These are phyloP conservation scores for Exophiala bonariae DNA, from an alignment of 2,329 filamentous ascomycete genomes.

Conservation along the genomic window DNA sequence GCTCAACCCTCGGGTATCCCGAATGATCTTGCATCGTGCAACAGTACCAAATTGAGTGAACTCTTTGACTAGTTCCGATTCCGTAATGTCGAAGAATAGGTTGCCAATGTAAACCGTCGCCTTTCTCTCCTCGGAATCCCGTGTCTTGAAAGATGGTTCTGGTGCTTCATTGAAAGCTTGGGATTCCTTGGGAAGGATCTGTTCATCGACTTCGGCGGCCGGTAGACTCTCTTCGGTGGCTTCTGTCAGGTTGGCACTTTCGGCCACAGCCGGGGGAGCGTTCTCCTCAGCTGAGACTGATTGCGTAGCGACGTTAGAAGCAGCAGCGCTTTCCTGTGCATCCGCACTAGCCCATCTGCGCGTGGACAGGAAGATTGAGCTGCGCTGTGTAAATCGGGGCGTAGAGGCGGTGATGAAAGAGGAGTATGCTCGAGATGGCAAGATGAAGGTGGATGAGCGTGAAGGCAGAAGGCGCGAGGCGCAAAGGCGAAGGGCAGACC, in stretches of 20 bases:
- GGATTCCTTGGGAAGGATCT: conserved; percentile 5
- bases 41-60: conserved; percentile 62
- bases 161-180: conserved; percentile 4
- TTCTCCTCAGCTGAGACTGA: conserved; percentile 26
- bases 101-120: conserved; percentile 66
- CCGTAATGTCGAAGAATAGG: conserved; percentile 67
- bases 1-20: conserved; percentile 63
- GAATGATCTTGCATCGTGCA: conserved; percentile 54
- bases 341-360: conserved; percentile 51
- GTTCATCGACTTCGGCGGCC: conserved; percentile 18
- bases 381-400: conserved; percentile 40
- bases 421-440: conserved; percentile 42
- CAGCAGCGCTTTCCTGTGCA: conserved; percentile 31
- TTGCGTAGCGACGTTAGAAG: conserved; percentile 4
- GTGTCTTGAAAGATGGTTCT: not conserved
- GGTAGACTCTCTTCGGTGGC: conserved; percentile 18
- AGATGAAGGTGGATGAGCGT: conserved; percentile 44
- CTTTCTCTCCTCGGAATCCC: conserved; percentile 32
- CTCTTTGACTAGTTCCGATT: conserved; percentile 59
- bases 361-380: conserved; percentile 40
- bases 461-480: conserved; percentile 56
- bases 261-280: conserved; percentile 18
- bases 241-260: conserved; percentile 22
- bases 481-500: conserved; percentile 60
- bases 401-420: conserved; percentile 35